These are phyloP conservation scores for Plasmodium fragile DNA, from an alignment of 169 alveolate genomes.

Conservation along the genomic window DNA sequence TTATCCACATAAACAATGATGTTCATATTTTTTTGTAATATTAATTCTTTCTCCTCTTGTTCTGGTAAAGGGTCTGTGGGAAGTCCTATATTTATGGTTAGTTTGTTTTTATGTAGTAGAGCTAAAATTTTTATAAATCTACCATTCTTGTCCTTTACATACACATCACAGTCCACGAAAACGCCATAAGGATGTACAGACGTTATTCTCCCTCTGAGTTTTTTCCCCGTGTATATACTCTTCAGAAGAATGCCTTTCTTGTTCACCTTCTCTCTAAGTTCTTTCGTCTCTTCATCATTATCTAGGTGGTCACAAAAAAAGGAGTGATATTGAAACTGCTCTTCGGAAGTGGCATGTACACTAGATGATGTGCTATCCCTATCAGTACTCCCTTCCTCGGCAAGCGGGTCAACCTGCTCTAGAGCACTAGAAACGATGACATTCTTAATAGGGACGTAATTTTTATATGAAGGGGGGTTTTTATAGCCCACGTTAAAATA, in stretches of 20 bases:
- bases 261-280: slow-evolving; percentile 36
- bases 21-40: slow-evolving; percentile 71
- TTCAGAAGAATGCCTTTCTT: slow-evolving; percentile 43
- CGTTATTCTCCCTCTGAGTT: slow-evolving; percentile 68
- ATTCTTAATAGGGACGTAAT: slow-evolving; percentile 72
- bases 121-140: slow-evolving; percentile 47
- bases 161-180: slow-evolving; percentile 73
- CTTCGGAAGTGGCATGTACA: not conserved
- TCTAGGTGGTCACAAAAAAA: not conserved
- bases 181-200: slow-evolving; percentile 74
- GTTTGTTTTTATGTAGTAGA: slow-evolving; percentile 70
- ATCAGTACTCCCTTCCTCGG: not conserved
- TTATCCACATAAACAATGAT: slow-evolving; percentile 75
- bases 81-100: slow-evolving; percentile 74
- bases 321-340: not conserved
- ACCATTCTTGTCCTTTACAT: slow-evolving; percentile 31
- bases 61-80: slow-evolving; percentile 40
- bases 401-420: not conserved
- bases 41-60: slow-evolving; percentile 73
- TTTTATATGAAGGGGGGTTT: slow-evolving; percentile 76
- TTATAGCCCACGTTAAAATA: slow-evolving; percentile 70
- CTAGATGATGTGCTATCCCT: not conserved
- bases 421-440: slow-evolving; percentile 12
- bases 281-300: slow-evolving; percentile 54
- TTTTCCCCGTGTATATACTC: slow-evolving; percentile 63